Percentiles rank a stretch among this genome's conserved stretches.
Evolutionary conservation across 1,284 basidiomycete genomes (phyloP).

Genomic region (Pisolithus thermaeus): DNA sequence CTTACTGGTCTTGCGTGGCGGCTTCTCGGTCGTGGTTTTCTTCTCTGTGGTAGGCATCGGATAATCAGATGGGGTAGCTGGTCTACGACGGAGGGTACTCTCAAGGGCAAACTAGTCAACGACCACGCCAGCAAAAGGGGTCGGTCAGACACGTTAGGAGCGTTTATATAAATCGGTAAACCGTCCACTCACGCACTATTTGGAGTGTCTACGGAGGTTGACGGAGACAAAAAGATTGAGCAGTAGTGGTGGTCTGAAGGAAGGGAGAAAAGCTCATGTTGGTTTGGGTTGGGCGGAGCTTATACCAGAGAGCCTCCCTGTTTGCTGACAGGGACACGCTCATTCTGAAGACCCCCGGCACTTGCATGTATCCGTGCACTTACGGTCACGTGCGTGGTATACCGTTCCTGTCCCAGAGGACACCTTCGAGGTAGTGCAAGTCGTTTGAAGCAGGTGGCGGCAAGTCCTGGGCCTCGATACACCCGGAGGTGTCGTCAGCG

Average conservation of each 20-base stretch:
- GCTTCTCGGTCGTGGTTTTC: conserved; percentile 27
- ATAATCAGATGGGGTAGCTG: conserved; percentile 7
- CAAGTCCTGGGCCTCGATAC: not conserved
- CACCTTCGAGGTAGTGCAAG: no score
- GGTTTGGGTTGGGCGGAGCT: conserved; percentile 28
- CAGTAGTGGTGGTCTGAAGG: conserved; percentile 23
- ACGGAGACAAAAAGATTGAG: conserved; percentile 6
- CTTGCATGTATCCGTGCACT: no score
- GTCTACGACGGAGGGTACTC: conserved; percentile 6
- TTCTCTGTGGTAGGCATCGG: conserved; percentile 26
- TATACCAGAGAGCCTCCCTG: conserved; percentile 22
- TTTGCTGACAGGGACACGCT: conserved; percentile 11
- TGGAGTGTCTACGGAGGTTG: conserved; percentile 3
- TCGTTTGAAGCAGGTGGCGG: not conserved
- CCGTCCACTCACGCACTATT: conserved; percentile 9
- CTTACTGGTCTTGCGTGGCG: conserved; percentile 30
- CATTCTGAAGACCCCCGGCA: conserved; percentile 11
- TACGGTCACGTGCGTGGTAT: no score
- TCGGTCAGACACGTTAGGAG: conserved; percentile 4
- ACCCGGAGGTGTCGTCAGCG: no score
- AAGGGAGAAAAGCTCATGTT: conserved; percentile 31
- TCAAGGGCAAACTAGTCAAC: conserved; percentile 12
- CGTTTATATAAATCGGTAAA: not conserved
- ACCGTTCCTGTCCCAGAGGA: no score
- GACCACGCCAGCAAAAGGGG: conserved; percentile 32